Conservation (phyloP, 371 early-diverging fungal species). For the Mucor sp. region DNA sequence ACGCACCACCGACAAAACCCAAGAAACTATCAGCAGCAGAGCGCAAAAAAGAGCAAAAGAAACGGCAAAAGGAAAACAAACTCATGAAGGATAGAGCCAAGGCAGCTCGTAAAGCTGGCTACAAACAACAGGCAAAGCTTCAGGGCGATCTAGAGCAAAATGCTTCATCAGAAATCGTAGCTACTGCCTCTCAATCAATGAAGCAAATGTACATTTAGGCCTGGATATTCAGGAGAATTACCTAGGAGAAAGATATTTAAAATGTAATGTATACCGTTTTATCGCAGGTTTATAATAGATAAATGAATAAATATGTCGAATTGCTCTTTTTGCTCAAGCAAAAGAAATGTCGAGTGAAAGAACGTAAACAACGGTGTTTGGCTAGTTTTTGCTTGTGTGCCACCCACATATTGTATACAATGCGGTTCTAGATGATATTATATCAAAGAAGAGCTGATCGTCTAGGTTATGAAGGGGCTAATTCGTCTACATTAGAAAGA, state of each 20-base stretch:
- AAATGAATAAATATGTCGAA: too few relatives aligned
- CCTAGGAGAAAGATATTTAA: not conserved
- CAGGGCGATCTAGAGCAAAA: not conserved
- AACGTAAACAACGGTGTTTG: too few relatives aligned
- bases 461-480: too few relatives aligned
- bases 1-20: not conserved
- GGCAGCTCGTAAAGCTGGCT: slow-evolving; percentile 11
- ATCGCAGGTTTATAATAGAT: too few relatives aligned
- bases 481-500: too few relatives aligned
- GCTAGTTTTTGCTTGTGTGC: too few relatives aligned
- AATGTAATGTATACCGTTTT: too few relatives aligned
- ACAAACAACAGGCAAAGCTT: slow-evolving; percentile 1
- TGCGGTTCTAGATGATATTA: too few relatives aligned
- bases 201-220: slow-evolving; percentile 35
- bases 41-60: slow-evolving; percentile 31
- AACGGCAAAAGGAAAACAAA: slow-evolving; percentile 31
- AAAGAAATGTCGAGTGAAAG: too few relatives aligned
- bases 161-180: not conserved
- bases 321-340: too few relatives aligned
- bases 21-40: slow-evolving; percentile 30
- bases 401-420: too few relatives aligned
- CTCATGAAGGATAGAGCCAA: slow-evolving; percentile 21
- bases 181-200: slow-evolving; percentile 16
- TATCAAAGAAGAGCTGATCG: too few relatives aligned
- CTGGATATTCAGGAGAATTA: not conserved